phyloP scores from a whole-genome alignment of 2,329 filamentous ascomycete genomes.

The Graphiopsis chlorocephala region DNA sequence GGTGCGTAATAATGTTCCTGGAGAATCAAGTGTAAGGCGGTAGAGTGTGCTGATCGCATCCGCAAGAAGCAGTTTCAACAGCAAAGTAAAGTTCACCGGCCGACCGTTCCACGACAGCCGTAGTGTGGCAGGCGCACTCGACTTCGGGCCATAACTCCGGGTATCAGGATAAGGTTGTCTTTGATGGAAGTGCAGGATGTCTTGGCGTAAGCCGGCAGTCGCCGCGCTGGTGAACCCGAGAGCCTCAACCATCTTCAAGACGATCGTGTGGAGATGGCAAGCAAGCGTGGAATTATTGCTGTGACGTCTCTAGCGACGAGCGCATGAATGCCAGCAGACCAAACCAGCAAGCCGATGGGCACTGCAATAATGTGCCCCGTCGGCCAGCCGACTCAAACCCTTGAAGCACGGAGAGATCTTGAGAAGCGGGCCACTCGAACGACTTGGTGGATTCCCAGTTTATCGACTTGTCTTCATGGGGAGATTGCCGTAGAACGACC shows the following conservation, averaged over 20 bases:
- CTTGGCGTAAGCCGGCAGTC: constrained; percentile 8
- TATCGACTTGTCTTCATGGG: neutral
- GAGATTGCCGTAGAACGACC: constrained; percentile 1
- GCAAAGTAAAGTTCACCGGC: neutral
- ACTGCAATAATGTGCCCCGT: neutral
- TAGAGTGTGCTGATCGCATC: constrained; percentile 1
- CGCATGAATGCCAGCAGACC: neutral
- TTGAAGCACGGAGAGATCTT: neutral
- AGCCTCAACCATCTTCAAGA: constrained; percentile 8
- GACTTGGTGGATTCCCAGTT: constrained; percentile 5
- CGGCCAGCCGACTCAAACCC: neutral
- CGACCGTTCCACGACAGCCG: constrained; percentile 6
- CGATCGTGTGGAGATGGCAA: neutral
- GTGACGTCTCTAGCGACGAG: neutral
- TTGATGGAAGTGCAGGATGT: neutral
- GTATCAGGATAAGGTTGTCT: neutral
- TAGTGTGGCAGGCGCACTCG: neutral
- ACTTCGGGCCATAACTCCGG: neutral
- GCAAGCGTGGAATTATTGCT: neutral
- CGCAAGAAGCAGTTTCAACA: neutral
- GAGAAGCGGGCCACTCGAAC: neutral
- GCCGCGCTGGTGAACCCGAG: constrained; percentile 8
- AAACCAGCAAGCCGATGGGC: neutral
- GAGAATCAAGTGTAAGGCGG: neutral
- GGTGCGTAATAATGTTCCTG: neutral